Evolutionary conservation across 306 rosid genomes (phyloP).

Genomic region (Lupinus albus): DNA sequence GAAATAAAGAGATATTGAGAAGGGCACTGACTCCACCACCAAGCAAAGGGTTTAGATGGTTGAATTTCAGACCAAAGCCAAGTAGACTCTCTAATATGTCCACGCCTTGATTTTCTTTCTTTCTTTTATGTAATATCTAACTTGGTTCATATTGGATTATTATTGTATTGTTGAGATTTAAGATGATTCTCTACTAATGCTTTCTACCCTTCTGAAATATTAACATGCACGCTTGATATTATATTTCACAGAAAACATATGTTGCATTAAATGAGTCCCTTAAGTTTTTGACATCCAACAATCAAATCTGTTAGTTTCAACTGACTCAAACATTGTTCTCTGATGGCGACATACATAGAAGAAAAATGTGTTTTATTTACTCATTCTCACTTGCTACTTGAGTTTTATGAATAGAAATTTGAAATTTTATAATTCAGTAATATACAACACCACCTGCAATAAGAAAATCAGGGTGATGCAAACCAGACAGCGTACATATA

Average conservation of each 20-base stretch:
- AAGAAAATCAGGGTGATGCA: constrained; percentile 53
- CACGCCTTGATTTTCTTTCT: constrained; percentile 36
- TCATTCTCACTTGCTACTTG: too few species aligned
- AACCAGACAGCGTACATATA: constrained; percentile 21
- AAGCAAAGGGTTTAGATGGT: constrained; percentile 55
- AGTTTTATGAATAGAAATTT: constrained; percentile 17
- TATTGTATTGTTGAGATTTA: background rate
- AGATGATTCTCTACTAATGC: background rate
- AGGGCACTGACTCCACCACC: constrained; percentile 58
- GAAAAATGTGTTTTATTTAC: too few species aligned
- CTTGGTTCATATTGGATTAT: constrained; percentile 10
- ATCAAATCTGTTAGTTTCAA: too few species aligned
- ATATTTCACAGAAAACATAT: too few species aligned
- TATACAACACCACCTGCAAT: constrained; percentile 54
- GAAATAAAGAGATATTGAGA: constrained; percentile 49
- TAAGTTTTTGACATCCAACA: too few species aligned
- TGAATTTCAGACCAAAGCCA: constrained; percentile 62
- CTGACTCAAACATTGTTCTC: too few species aligned
- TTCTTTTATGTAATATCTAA: background rate
- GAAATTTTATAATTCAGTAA: constrained; percentile 28
- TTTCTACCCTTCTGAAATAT: background rate
- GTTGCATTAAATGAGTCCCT: too few species aligned
- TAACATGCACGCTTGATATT: too few species aligned
- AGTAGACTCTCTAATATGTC: constrained; percentile 73
- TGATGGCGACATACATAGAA: too few species aligned